Percentiles rank a stretch among this genome's conserved stretches.
These are phyloP conservation scores for Chenopodium formosanum DNA, from an alignment of 148 eudicot species.

Conservation along the genomic window DNA sequence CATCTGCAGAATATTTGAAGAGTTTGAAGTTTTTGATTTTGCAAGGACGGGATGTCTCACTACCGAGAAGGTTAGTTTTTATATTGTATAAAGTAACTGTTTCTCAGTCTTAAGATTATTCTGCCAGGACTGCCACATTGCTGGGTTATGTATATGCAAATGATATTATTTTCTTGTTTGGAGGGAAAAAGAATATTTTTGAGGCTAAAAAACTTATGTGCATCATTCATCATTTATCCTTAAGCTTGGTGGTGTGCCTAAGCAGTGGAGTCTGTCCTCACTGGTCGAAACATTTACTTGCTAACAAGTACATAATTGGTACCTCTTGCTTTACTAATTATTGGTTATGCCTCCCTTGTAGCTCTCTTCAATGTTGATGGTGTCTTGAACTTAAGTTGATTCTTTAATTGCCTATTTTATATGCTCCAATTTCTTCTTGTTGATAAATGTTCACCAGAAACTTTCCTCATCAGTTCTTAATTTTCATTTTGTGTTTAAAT, in stretches of 20 bases:
- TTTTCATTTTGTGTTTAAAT: too few relatives aligned
- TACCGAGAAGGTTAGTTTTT: conserved; percentile 55
- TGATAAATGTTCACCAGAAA: neutral
- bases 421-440: neutral
- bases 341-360: conserved; percentile 1
- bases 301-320: conserved; percentile 52
- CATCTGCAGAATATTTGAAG: conserved; percentile 56
- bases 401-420: neutral
- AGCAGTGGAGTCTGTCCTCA: conserved; percentile 67
- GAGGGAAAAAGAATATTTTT: neutral
- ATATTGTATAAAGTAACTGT: neutral
- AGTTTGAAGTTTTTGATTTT: conserved; percentile 77
- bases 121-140: neutral
- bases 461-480: neutral
- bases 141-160: neutral
- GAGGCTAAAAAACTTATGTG: neutral
- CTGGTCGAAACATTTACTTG: conserved; percentile 62
- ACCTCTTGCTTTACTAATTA: conserved; percentile 11
- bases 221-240: neutral
- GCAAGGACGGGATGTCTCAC: conserved; percentile 79
- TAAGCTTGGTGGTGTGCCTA: conserved; percentile 59
- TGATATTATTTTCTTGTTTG: neutral
- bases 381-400: neutral
- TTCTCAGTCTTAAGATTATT: neutral
- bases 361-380: neutral